Conservation (phyloP, 495 filamentous ascomycete species). For the Penicillium robsamsonii region DNA sequence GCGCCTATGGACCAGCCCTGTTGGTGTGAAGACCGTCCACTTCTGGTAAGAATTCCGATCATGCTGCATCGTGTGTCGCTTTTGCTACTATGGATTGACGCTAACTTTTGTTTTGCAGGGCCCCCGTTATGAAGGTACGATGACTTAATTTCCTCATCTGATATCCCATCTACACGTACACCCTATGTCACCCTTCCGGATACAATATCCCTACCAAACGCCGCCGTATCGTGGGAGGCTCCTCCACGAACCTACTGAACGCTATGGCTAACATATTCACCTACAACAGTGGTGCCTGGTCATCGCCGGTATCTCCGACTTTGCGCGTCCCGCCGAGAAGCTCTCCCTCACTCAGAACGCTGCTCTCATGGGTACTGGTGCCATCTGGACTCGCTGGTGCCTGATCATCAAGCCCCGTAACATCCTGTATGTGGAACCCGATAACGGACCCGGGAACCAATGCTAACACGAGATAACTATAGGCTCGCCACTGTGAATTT, state of each 20-base stretch:
- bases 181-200: background rate
- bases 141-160: slow-evolving; percentile 14
- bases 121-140: slow-evolving; percentile 91
- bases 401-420: slow-evolving; percentile 93
- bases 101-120: slow-evolving; percentile 48
- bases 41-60: slow-evolving; percentile 67
- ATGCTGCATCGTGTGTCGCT: background rate
- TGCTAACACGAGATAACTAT: slow-evolving; percentile 11
- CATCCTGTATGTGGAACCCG: slow-evolving; percentile 61
- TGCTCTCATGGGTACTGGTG: slow-evolving; percentile 82
- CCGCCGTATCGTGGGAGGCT: background rate
- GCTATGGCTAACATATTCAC: slow-evolving; percentile 13
- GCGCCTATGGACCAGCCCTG: slow-evolving; percentile 80
- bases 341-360: slow-evolving; percentile 89
- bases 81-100: background rate
- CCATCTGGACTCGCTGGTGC: slow-evolving; percentile 99
- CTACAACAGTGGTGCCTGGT: slow-evolving; percentile 76
- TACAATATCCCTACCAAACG: background rate
- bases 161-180: slow-evolving; percentile 4
- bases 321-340: slow-evolving; percentile 85
- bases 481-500: slow-evolving; percentile 96
- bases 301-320: slow-evolving; percentile 87
- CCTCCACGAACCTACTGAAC: slow-evolving; percentile 2
- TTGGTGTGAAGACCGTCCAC: slow-evolving; percentile 94
- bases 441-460: background rate